phyloP scores from a whole-genome alignment of 768 basidiomycete species.

The Hypholoma fasciculare region DNA sequence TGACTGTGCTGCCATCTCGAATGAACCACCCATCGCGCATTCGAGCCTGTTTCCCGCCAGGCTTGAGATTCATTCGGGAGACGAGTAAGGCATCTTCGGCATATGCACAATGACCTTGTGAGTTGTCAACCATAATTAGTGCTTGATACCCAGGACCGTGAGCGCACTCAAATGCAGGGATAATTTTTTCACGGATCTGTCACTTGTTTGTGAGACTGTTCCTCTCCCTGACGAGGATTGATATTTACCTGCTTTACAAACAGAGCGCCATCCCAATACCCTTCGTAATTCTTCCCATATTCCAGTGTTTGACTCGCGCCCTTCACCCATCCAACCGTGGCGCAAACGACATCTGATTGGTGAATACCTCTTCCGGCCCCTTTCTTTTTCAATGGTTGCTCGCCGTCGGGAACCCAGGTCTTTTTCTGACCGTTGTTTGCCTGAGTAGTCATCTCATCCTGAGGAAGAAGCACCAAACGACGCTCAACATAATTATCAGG shows the following conservation, averaged over 20 bases:
- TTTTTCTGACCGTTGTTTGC: constrained; percentile 32
- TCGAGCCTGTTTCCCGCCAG: constrained; percentile 37
- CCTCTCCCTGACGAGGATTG: too few relatives aligned
- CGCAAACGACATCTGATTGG: constrained; percentile 35
- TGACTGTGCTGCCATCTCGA: constrained; percentile 20
- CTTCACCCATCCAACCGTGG: constrained; percentile 27
- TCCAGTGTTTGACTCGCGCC: constrained; percentile 34
- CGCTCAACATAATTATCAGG: constrained; percentile 17
- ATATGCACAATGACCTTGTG: constrained; percentile 42
- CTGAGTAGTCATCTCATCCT: constrained; percentile 43
- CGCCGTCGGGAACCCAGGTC: constrained; percentile 33
- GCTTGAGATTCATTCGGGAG: constrained; percentile 33
- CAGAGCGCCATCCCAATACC: constrained; percentile 24
- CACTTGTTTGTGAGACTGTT: not conserved
- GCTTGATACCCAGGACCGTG: constrained; percentile 34
- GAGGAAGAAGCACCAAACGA: constrained; percentile 27
- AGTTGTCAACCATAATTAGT: constrained; percentile 41
- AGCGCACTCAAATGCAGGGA: constrained; percentile 27
- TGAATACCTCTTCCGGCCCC: constrained; percentile 37
- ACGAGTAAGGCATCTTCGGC: constrained; percentile 32
- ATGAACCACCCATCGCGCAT: constrained; percentile 33
- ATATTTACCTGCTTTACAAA: constrained; percentile 22
- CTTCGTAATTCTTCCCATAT: constrained; percentile 45
- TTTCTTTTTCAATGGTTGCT: constrained; percentile 37
- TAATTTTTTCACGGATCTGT: constrained; percentile 27